Conservation (phyloP, 2,329 filamentous ascomycete species). For the Coniochaeta sp. region DNA sequence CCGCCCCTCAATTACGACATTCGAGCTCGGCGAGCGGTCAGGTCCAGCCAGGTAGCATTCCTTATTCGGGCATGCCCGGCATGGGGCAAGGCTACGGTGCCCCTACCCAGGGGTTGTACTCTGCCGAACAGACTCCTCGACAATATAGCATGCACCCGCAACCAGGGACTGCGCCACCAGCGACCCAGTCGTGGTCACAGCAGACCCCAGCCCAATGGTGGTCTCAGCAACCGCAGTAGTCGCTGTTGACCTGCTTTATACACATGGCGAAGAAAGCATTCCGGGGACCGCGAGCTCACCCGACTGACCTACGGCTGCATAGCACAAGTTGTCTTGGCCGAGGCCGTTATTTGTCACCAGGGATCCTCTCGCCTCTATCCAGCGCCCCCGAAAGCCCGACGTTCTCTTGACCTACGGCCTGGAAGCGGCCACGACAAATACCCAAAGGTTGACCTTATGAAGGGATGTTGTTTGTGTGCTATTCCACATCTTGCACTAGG, state of each 20-base stretch:
- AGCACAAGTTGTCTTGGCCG: background rate
- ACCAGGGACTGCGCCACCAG: constrained; percentile 31
- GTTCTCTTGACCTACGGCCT: background rate
- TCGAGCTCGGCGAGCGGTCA: constrained; percentile 39
- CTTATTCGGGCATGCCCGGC: constrained; percentile 55
- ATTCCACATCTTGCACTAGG: background rate
- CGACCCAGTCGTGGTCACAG: constrained; percentile 44
- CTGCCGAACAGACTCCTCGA: constrained; percentile 54
- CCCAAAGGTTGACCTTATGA: background rate
- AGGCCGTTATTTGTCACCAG: background rate
- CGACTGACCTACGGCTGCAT: background rate
- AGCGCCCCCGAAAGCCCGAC: background rate
- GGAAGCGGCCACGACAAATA: background rate
- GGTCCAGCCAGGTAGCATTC: constrained; percentile 48
- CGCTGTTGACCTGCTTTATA: background rate
- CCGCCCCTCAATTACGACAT: constrained; percentile 54
- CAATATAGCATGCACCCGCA: constrained; percentile 57
- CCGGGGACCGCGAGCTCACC: background rate
- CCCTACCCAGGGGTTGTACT: constrained; percentile 51
- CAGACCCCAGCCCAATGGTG: constrained; percentile 54
- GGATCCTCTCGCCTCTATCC: background rate
- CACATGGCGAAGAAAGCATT: background rate
- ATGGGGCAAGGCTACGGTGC: constrained; percentile 50
- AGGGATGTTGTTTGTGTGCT: background rate
- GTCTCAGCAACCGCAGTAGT: constrained; percentile 39